A percentile compares a stretch with the other conserved stretches of the same genome.
phyloP scores from a whole-genome alignment of 202 grass and related monocot species.

The Dendrocalamus latiflorus region DNA sequence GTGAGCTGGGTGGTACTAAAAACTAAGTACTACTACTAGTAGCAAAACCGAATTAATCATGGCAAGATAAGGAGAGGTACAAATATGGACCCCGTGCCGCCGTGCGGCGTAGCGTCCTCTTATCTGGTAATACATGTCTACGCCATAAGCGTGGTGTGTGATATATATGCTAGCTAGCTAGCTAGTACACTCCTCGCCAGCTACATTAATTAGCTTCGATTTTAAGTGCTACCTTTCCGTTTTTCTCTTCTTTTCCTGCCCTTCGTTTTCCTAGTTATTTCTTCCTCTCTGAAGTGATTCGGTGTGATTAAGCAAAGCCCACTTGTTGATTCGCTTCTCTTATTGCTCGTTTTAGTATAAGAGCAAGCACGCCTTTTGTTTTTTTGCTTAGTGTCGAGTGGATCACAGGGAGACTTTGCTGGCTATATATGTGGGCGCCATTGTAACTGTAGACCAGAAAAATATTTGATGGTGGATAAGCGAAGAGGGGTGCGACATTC shows the following conservation, averaged over 20 bases:
- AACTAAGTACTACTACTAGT: background rate
- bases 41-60: constrained; percentile 4
- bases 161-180: background rate
- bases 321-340: constrained; percentile 9
- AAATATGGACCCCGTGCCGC: constrained; percentile 19
- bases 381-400: constrained; percentile 7
- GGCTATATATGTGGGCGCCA: background rate
- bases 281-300: background rate
- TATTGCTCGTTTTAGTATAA: constrained; percentile 25
- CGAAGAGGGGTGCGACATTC: background rate
- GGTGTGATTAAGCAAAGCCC: background rate
- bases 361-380: background rate
- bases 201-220: background rate
- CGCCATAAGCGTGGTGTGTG: constrained; percentile 7
- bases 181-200: background rate
- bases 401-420: constrained; percentile 10
- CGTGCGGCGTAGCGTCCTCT: constrained; percentile 2
- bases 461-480: constrained; percentile 17
- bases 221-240: background rate
- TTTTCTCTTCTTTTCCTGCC: background rate
- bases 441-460: constrained; percentile 8
- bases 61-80: background rate
- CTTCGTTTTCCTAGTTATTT: constrained; percentile 8
- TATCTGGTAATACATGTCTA: background rate
- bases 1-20: constrained; percentile 1